phyloP scores from a whole-genome alignment of 257 asterid species.

The Nicotiana noctiflora region DNA sequence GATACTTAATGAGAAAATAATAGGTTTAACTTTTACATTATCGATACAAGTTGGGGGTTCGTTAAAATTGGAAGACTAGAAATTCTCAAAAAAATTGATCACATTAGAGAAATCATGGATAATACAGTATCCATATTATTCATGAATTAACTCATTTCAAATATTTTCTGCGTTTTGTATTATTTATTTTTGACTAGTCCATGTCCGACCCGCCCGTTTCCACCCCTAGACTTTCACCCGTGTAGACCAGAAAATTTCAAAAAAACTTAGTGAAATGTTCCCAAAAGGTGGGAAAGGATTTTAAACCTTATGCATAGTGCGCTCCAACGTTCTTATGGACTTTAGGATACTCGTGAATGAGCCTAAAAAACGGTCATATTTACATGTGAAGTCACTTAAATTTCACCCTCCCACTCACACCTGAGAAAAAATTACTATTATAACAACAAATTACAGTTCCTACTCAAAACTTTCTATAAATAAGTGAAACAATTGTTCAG shows the following conservation, averaged over 20 bases:
- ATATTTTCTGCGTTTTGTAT: too few species aligned
- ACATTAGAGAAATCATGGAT: too few species aligned
- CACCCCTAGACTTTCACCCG: too few species aligned
- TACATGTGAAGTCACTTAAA: not conserved
- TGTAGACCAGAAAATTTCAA: not conserved
- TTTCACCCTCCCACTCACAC: not conserved
- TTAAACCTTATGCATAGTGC: constrained; percentile 29
- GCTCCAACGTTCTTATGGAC: constrained; percentile 63
- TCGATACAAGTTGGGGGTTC: too few species aligned
- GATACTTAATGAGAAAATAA: too few species aligned
- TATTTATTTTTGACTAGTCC: too few species aligned
- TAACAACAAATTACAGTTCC: not conserved
- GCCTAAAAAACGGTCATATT: constrained; percentile 3
- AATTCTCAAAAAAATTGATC: too few species aligned
- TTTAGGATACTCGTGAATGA: constrained; percentile 53
- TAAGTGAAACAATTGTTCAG: constrained; percentile 24
- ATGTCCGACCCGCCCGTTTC: too few species aligned
- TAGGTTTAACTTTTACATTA: too few species aligned
- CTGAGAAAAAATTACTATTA: not conserved
- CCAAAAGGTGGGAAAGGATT: constrained; percentile 9
- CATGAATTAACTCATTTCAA: too few species aligned
- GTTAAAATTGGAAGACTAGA: too few species aligned
- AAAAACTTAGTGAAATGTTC: not conserved
- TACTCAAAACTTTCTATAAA: constrained; percentile 35
- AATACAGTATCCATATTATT: too few species aligned